Evolutionary conservation across 1,139 yeast species (phyloP).

Genomic region (Diutina rugosa): DNA sequence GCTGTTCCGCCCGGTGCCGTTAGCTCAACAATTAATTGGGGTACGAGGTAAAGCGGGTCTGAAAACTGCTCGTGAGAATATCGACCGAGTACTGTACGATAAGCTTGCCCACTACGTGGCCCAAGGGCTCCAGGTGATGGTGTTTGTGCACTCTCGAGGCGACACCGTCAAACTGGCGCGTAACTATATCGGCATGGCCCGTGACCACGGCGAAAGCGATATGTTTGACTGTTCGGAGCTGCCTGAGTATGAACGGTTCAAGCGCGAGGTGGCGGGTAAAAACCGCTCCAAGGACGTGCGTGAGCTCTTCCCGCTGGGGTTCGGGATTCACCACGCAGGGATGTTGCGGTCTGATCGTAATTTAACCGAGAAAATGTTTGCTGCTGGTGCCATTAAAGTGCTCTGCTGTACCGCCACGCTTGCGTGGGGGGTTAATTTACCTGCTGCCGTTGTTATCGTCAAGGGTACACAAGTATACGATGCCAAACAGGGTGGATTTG

Average conservation of each 20-base stretch:
- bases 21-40: background rate
- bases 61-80: slow-evolving; percentile 71
- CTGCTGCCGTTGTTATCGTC: slow-evolving; percentile 94
- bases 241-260: slow-evolving; percentile 47
- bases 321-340: slow-evolving; percentile 97
- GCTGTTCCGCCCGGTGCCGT: slow-evolving; percentile 1
- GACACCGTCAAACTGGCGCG: slow-evolving; percentile 82
- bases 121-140: slow-evolving; percentile 86
- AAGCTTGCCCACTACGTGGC: slow-evolving; percentile 57
- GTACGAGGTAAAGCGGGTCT: slow-evolving; percentile 68
- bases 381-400: slow-evolving; percentile 77
- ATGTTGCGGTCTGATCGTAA: slow-evolving; percentile 88
- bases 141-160: slow-evolving; percentile 89
- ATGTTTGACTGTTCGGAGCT: slow-evolving; percentile 49
- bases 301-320: slow-evolving; percentile 71
- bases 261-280: slow-evolving; percentile 53
- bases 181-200: slow-evolving; percentile 47
- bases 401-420: slow-evolving; percentile 93
- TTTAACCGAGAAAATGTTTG: slow-evolving; percentile 77
- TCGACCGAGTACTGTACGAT: slow-evolving; percentile 80
- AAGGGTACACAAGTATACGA: slow-evolving; percentile 96
- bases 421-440: slow-evolving; percentile 99
- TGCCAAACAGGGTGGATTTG: slow-evolving; percentile 87
- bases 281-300: slow-evolving; percentile 69
- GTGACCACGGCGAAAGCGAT: slow-evolving; percentile 42